phyloP scores from a whole-genome alignment of 306 rosid species.

The Vicia faba region DNA sequence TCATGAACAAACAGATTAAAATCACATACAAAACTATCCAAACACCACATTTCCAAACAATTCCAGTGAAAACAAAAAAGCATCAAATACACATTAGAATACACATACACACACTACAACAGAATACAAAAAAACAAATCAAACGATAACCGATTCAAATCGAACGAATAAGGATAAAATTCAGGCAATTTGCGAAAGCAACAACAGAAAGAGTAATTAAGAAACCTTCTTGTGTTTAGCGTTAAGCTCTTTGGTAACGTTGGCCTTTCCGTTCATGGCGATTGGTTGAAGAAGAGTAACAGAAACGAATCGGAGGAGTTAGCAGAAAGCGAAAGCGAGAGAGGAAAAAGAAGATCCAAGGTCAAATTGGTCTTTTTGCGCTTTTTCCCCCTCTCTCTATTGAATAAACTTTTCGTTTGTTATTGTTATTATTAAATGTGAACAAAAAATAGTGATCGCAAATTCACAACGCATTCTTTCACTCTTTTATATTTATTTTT shows the following conservation, averaged over 20 bases:
- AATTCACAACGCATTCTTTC: conserved; percentile 34
- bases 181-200: conserved; percentile 23
- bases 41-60: conserved; percentile 13
- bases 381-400: conserved; percentile 31
- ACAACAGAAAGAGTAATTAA: not conserved
- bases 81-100: not conserved
- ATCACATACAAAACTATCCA: not conserved
- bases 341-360: conserved; percentile 54
- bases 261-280: conserved; percentile 96
- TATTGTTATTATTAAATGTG: conserved; percentile 27
- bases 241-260: conserved; percentile 96
- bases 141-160: conserved; percentile 32
- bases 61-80: not conserved
- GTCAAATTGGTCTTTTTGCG: conserved; percentile 58
- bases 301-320: conserved; percentile 1
- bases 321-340: conserved; percentile 33
- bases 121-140: not conserved
- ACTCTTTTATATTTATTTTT: conserved; percentile 26
- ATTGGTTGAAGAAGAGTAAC: conserved; percentile 24
- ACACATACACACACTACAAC: not conserved
- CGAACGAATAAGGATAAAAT: conserved; percentile 23
- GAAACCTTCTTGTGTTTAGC: conserved; percentile 90
- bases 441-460: conserved; percentile 31
- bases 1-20: conserved; percentile 42
- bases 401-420: conserved; percentile 27